A percentile compares a stretch with the other conserved stretches of the same genome.
phyloP scores from a whole-genome alignment of 768 basidiomycete genomes.

The Mycena epipterygia region DNA sequence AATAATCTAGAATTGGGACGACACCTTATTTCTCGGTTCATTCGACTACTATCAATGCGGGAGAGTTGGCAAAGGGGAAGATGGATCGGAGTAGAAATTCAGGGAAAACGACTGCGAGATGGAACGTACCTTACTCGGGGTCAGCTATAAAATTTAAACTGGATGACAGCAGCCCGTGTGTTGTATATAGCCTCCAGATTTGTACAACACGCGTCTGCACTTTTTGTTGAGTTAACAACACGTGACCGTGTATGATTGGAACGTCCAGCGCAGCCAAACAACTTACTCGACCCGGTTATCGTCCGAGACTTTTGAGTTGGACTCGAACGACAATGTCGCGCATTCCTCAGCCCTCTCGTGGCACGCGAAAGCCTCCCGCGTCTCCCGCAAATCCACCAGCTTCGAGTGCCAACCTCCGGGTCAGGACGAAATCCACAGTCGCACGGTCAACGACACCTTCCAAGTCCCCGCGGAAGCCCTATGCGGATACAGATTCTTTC shows the following conservation, averaged over 20 bases:
- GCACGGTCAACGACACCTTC: conserved; percentile 24
- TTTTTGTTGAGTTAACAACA: too few relatives aligned
- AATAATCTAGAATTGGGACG: too few relatives aligned
- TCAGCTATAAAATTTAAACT: not conserved
- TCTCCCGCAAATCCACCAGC: conserved; percentile 15
- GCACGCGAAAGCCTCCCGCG: conserved; percentile 34
- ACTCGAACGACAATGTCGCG: conserved; percentile 58
- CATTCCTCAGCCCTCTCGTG: conserved; percentile 52
- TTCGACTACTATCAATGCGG: not conserved
- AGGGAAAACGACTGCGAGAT: not conserved
- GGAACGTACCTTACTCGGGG: not conserved
- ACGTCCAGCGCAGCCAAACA: too few relatives aligned
- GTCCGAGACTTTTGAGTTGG: too few relatives aligned
- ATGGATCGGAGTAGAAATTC: not conserved
- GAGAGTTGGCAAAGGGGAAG: too few relatives aligned
- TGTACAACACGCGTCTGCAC: too few relatives aligned
- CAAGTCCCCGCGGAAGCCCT: conserved; percentile 8
- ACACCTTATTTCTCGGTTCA: too few relatives aligned
- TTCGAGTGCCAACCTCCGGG: not conserved
- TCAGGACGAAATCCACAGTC: conserved; percentile 24
- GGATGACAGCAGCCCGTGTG: not conserved
- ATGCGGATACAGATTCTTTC: conserved; percentile 20
- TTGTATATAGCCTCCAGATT: not conserved
- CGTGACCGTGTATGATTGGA: too few relatives aligned
- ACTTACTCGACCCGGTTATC: too few relatives aligned